Percentiles rank a stretch among this genome's conserved stretches.
phyloP scores from a whole-genome alignment of 208 protist genomes.

The Trypanosoma rangeli region DNA sequence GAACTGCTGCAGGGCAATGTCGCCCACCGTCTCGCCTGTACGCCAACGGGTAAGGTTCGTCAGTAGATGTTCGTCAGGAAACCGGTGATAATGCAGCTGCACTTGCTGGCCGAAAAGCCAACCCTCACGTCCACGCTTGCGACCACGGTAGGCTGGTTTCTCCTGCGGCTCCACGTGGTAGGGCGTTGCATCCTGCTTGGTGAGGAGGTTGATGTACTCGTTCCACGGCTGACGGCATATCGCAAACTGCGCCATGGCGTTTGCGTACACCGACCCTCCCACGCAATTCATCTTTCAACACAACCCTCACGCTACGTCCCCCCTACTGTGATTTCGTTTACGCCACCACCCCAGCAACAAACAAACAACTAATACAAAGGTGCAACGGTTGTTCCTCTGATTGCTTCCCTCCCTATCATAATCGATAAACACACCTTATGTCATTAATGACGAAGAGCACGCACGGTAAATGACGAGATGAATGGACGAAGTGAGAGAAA shows the following conservation, averaged over 20 bases:
- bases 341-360: neutral
- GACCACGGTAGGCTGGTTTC: constrained; percentile 77
- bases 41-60: constrained; percentile 85
- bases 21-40: constrained; percentile 81
- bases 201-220: constrained; percentile 78
- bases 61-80: constrained; percentile 87
- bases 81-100: constrained; percentile 89
- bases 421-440: neutral
- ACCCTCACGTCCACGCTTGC: constrained; percentile 80
- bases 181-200: constrained; percentile 71
- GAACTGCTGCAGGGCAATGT: constrained; percentile 87
- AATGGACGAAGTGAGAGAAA: constrained; percentile 2
- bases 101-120: constrained; percentile 90
- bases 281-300: constrained; percentile 18
- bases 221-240: constrained; percentile 85
- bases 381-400: neutral
- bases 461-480: neutral
- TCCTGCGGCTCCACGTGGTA: constrained; percentile 78
- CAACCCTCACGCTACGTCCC: neutral
- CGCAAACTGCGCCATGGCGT: constrained; percentile 72
- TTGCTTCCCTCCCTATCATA: neutral
- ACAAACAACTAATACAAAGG: neutral
- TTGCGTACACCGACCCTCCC: constrained; percentile 55
- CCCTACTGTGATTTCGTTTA: neutral
- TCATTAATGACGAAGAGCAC: constrained; percentile 13